Conservation (phyloP, 2,329 filamentous ascomycete species). For the Diaporthe citrichinensis region DNA sequence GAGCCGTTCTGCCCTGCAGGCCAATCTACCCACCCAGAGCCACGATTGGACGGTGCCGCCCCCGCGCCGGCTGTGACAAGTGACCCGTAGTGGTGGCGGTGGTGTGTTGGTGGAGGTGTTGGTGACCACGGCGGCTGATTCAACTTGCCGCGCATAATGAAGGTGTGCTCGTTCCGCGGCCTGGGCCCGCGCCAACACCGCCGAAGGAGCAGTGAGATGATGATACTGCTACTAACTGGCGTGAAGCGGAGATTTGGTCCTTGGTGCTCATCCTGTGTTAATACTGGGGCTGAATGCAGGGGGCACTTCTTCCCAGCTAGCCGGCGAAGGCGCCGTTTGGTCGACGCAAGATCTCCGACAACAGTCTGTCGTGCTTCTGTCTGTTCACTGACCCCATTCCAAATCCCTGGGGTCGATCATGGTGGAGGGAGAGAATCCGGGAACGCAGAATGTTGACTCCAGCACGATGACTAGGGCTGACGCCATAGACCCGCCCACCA, state of each 20-base stretch:
- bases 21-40: neutral
- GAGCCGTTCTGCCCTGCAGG: neutral
- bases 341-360: conserved; percentile 1
- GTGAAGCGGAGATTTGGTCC: conserved; percentile 7
- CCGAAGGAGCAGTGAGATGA: neutral
- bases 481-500: conserved; percentile 18
- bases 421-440: conserved; percentile 16
- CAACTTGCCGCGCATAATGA: conserved; percentile 14
- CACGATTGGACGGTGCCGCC: conserved; percentile 10
- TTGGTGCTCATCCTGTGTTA: conserved; percentile 22
- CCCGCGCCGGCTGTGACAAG: neutral
- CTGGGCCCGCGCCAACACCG: conserved; percentile 13
- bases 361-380: neutral
- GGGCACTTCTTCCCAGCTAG: neutral
- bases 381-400: neutral
- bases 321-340: conserved; percentile 18
- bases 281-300: conserved; percentile 29
- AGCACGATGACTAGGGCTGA: conserved; percentile 23
- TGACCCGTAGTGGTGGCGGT: neutral
- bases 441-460: conserved; percentile 6
- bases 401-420: conserved; percentile 19
- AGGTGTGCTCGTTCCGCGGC: conserved; percentile 20
- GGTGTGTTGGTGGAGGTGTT: conserved; percentile 18
- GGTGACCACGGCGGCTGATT: conserved; percentile 30
- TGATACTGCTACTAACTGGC: conserved; percentile 10